These are phyloP conservation scores for Sugiyamaella lignohabitans DNA, from an alignment of 805 yeast species.

Conservation along the genomic window DNA sequence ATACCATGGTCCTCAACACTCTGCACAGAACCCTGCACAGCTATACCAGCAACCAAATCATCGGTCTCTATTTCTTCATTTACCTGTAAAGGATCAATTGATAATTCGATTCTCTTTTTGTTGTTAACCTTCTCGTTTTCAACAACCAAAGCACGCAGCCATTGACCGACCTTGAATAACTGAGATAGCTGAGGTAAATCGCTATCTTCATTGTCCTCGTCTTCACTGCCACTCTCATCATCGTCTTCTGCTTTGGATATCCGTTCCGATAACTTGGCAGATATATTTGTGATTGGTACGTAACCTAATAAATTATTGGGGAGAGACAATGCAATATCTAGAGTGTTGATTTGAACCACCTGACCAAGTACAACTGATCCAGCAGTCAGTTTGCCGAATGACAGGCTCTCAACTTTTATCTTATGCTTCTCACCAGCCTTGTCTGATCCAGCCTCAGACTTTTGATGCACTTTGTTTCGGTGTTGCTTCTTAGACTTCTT, in stretches of 20 bases:
- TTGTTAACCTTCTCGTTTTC: slow-evolving; percentile 41
- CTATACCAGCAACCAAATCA: slow-evolving; percentile 51
- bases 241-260: slow-evolving; percentile 48
- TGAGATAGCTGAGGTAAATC: slow-evolving; percentile 45
- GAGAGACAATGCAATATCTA: slow-evolving; percentile 62
- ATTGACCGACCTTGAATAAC: slow-evolving; percentile 67
- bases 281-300: slow-evolving; percentile 66
- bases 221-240: slow-evolving; percentile 36
- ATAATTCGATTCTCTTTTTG: slow-evolving; percentile 60
- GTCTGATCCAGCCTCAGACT: no score
- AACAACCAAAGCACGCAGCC: slow-evolving; percentile 76
- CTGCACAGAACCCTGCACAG: slow-evolving; percentile 69
- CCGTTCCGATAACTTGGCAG: slow-evolving; percentile 50
- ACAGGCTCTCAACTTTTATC: slow-evolving; percentile 56
- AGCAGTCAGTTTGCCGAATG: slow-evolving; percentile 54
- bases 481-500: slow-evolving; percentile 20
- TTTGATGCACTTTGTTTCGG: slow-evolving; percentile 21
- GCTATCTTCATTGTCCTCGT: slow-evolving; percentile 35
- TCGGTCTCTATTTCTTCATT: slow-evolving; percentile 49
- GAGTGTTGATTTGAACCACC: slow-evolving; percentile 49
- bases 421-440: slow-evolving; percentile 24
- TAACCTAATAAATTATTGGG: slow-evolving; percentile 79
- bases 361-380: slow-evolving; percentile 79
- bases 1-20: slow-evolving; percentile 92
- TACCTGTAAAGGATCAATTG: slow-evolving; percentile 67